Percentiles rank a stretch among this genome's conserved stretches.
phyloP scores from a whole-genome alignment of 306 rosid genomes.

The Amphicarpaea edgeworthii region DNA sequence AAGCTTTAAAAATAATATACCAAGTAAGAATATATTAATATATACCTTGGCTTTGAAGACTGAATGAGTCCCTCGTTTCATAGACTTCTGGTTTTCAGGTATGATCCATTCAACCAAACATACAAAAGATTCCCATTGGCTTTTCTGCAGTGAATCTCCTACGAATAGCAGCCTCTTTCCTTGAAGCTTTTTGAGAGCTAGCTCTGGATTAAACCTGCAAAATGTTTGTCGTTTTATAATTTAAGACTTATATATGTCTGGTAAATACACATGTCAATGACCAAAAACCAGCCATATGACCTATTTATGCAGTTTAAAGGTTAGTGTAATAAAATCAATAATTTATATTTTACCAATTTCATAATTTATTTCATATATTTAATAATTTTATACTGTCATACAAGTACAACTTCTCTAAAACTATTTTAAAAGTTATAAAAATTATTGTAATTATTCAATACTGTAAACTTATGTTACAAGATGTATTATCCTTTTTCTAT shows the following conservation, averaged over 20 bases:
- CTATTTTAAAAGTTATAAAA: too few relatives aligned
- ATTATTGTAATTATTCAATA: too few relatives aligned
- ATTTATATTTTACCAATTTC: neutral
- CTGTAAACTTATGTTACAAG: too few relatives aligned
- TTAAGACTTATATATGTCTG: neutral
- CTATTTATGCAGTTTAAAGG: neutral
- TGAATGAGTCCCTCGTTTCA: conserved; percentile 58
- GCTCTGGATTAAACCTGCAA: conserved; percentile 68
- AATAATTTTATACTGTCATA: too few relatives aligned
- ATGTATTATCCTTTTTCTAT: too few relatives aligned
- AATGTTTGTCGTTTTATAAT: neutral
- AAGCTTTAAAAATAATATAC: too few relatives aligned
- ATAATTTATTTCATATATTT: neutral
- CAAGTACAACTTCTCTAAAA: too few relatives aligned
- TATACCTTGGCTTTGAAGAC: conserved; percentile 81
- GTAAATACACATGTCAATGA: neutral
- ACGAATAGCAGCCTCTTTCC: conserved; percentile 80
- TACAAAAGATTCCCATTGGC: conserved; percentile 89
- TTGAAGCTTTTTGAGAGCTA: conserved; percentile 64
- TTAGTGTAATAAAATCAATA: neutral
- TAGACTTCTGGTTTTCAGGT: conserved; percentile 68
- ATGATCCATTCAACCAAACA: conserved; percentile 79
- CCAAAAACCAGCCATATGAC: neutral
- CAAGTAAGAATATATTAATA: too few relatives aligned
- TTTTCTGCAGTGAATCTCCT: conserved; percentile 86